These are phyloP conservation scores for Bassia scoparia DNA, from an alignment of 148 eudicot genomes.

Conservation along the genomic window DNA sequence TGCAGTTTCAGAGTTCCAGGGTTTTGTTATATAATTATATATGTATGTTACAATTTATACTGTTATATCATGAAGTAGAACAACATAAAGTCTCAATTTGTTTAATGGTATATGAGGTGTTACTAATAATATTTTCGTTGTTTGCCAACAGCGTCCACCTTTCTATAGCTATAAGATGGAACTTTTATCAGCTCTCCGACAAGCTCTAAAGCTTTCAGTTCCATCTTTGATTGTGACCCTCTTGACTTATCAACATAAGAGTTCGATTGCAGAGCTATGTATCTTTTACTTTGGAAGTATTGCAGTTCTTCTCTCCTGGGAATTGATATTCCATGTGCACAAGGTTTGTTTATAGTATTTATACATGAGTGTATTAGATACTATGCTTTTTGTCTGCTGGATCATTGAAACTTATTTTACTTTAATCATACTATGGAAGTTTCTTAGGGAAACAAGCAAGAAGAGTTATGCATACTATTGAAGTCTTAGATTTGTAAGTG, in stretches of 20 bases:
- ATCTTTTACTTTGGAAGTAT: slow-evolving; percentile 45
- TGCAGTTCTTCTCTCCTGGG: slow-evolving; percentile 68
- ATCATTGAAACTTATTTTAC: neutral
- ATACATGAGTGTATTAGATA: neutral
- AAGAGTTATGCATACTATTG: no score
- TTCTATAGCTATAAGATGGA: slow-evolving; percentile 98
- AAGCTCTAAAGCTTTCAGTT: slow-evolving; percentile 55
- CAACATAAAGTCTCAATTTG: no score
- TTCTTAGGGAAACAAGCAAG: no score
- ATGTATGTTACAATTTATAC: neutral
- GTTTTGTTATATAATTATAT: neutral
- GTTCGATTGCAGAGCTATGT: slow-evolving; percentile 35
- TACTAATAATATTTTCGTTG: slow-evolving; percentile 8
- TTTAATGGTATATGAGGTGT: neutral
- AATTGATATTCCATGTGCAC: slow-evolving; percentile 72
- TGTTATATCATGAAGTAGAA: neutral
- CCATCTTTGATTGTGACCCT: slow-evolving; percentile 35
- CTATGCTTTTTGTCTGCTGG: neutral
- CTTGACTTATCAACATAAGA: slow-evolving; percentile 32
- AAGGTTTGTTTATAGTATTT: slow-evolving; percentile 48
- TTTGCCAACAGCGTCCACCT: slow-evolving; percentile 68
- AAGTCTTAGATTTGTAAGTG: no score
- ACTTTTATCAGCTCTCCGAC: slow-evolving; percentile 46
- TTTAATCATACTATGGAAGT: neutral
- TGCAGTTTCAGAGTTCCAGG: neutral